A percentile compares a stretch with the other conserved stretches of the same genome.
Evolutionary conservation across 192 early-diverging fungal genomes (phyloP).

Genomic region (Gigaspora rosea): DNA sequence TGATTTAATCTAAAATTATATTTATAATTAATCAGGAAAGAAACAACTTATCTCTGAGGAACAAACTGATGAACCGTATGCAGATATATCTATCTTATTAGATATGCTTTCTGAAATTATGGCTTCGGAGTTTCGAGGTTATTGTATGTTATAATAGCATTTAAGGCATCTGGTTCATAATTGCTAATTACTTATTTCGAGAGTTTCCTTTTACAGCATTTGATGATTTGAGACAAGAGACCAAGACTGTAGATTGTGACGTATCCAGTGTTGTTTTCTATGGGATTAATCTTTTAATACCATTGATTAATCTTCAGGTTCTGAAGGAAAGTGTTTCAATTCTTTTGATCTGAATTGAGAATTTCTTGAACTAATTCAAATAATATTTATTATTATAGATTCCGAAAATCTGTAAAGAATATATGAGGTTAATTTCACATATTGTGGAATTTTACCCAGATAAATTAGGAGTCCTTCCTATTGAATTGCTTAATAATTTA

Average conservation of each 20-base stretch:
- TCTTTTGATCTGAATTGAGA: no score
- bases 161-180: not conserved
- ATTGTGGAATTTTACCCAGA: slow-evolving; percentile 68
- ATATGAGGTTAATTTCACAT: slow-evolving; percentile 64
- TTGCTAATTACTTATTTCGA: slow-evolving; percentile 21
- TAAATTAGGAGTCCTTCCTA: slow-evolving; percentile 52
- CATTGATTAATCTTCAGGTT: slow-evolving; percentile 72
- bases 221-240: slow-evolving; percentile 36
- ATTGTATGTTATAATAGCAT: slow-evolving; percentile 37
- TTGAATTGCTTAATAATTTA: slow-evolving; percentile 52
- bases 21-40: slow-evolving; percentile 35
- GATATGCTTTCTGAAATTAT: slow-evolving; percentile 61
- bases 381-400: slow-evolving; percentile 41
- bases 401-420: slow-evolving; percentile 63
- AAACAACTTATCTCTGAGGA: slow-evolving; percentile 48
- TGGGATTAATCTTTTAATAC: slow-evolving; percentile 69
- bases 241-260: slow-evolving; percentile 38
- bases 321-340: slow-evolving; percentile 50
- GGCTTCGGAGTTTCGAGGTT: slow-evolving; percentile 59
- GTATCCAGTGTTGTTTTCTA: slow-evolving; percentile 70
- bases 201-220: slow-evolving; percentile 35
- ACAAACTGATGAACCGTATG: slow-evolving; percentile 67
- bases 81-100: slow-evolving; percentile 63
- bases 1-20: no score
- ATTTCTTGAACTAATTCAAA: not conserved